Evolutionary conservation across 345 rosid genomes (phyloP).

Genomic region (Ceriops decandra): DNA sequence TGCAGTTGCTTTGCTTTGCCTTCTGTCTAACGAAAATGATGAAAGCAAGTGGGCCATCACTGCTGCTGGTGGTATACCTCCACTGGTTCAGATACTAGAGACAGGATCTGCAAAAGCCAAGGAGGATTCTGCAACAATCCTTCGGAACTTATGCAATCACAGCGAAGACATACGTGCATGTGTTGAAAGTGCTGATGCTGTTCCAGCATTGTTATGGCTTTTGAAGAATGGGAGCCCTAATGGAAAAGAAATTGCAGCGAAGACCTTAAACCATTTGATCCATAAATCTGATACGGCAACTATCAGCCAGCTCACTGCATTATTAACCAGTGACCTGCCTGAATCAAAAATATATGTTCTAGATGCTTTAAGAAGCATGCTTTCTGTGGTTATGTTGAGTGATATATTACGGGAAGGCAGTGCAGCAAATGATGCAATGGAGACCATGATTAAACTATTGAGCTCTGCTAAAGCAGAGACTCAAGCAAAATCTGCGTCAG

Average conservation of each 20-base stretch:
- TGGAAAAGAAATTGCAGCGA: constrained; percentile 98
- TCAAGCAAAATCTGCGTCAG: constrained; percentile 91
- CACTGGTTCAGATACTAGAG: constrained; percentile 97
- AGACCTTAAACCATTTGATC: constrained; percentile 92
- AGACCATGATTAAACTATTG: constrained; percentile 87
- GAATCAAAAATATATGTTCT: constrained; percentile 91
- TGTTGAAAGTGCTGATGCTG: constrained; percentile 99
- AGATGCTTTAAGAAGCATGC: constrained; percentile 96
- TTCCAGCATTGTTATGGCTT: constrained; percentile 97
- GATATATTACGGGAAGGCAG: constrained; percentile 91
- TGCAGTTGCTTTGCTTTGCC: constrained; percentile 95
- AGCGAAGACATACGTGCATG: constrained; percentile 99
- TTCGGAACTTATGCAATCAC: constrained; percentile 95
- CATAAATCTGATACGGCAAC: constrained; percentile 98
- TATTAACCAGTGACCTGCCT: constrained; percentile 90
- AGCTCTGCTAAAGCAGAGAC: constrained; percentile 88
- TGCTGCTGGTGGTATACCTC: constrained; percentile 99
- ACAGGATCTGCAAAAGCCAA: constrained; percentile 96
- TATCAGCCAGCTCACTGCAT: constrained; percentile 93
- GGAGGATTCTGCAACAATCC: constrained; percentile 97
- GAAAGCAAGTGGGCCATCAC: constrained; percentile 99
- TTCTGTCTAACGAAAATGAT: constrained; percentile 91
- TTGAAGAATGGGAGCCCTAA: constrained; percentile 93
- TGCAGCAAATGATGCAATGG: constrained; percentile 98
- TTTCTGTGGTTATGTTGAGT: constrained; percentile 69